Evolutionary conservation across 805 yeast species (phyloP), one percentile per base, ranked within the genome.

Genomic region (Ogataea methanolica): DNA sequence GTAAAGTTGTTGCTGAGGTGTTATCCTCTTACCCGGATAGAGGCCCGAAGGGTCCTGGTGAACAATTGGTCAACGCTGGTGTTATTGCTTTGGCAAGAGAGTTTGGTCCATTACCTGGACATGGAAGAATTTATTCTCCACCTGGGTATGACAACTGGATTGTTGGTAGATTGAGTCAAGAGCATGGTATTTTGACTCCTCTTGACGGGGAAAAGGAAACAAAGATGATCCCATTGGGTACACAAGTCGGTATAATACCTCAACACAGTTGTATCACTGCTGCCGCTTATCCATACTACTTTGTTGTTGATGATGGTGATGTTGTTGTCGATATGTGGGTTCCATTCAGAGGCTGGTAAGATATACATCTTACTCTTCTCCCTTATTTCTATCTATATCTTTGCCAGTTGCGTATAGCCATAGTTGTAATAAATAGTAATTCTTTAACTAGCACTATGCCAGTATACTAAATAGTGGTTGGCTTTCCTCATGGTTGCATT

Each of bases 231-330:
- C 82, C 82, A 22, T 53, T 67, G 33, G 89, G 89, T 1, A 71
- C 80, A 1, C 73, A 75, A 48, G 72, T 85, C 9, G 66, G 67
- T 31, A 70, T 86, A 33, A 53, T 79, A 22, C 89, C 90, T 3
- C 88, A 86, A 61, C 94, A 86, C 60, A 68, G 80, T 11, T 86
- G 94, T 62, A 86, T 86, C 47, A 77, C 87, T 2, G 85, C 86
- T 41, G 80, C 81, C 7, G 70, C 80, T 15, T 82, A 71, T 58
- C 79, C 76, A 2, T 79, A 76, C 73, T 83, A 72, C 62, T 83
- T 67, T 60, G 68, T 83, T 1, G 67, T 76, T 11, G 81, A 82
- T 45, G 75, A 71, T 2, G 65, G 65, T 7, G 78, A 73, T 17
- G 63, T 51, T 11, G 82, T 82, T 3, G 72, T 63, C 1, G 89